These are phyloP conservation scores for Cordyceps tenuipes DNA, from an alignment of 2,329 filamentous ascomycete genomes.

Conservation along the genomic window DNA sequence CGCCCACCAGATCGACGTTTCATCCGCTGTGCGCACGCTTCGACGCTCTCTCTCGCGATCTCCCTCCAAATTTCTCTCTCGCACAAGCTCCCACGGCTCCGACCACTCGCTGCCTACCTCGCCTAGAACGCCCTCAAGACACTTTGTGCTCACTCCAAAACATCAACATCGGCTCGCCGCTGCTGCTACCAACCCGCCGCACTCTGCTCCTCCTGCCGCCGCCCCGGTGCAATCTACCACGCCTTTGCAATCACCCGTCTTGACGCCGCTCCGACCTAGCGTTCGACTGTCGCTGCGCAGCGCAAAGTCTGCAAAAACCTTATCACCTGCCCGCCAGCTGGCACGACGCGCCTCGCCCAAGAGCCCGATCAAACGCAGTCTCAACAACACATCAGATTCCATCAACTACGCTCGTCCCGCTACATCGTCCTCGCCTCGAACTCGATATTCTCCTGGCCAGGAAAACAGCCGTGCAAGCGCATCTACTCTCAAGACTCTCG, in stretches of 20 bases:
- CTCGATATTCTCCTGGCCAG: slow-evolving; percentile 23
- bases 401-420: slow-evolving; percentile 54
- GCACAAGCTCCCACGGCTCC: slow-evolving; percentile 38
- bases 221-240: slow-evolving; percentile 17
- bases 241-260: slow-evolving; percentile 40
- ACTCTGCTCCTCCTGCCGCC: slow-evolving; percentile 28
- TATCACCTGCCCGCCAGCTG: slow-evolving; percentile 39
- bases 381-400: slow-evolving; percentile 61
- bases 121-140: slow-evolving; percentile 46
- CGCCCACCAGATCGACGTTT: slow-evolving; percentile 73
- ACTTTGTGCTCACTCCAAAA: slow-evolving; percentile 30
- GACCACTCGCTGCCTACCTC: slow-evolving; percentile 37
- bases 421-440: slow-evolving; percentile 28
- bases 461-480: slow-evolving; percentile 35
- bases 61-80: slow-evolving; percentile 75
- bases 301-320: slow-evolving; percentile 50
- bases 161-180: slow-evolving; percentile 23
- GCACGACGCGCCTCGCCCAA: slow-evolving; percentile 66
- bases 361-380: slow-evolving; percentile 71
- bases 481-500: slow-evolving; percentile 34
- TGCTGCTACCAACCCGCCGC: slow-evolving; percentile 21
- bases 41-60: slow-evolving; percentile 84
- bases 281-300: slow-evolving; percentile 59
- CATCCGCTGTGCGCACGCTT: slow-evolving; percentile 72
- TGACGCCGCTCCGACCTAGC: slow-evolving; percentile 58